A percentile compares a stretch with the other conserved stretches of the same genome.
phyloP scores from a whole-genome alignment of 176 grass and related monocot species.

The Bromus sterilis region DNA sequence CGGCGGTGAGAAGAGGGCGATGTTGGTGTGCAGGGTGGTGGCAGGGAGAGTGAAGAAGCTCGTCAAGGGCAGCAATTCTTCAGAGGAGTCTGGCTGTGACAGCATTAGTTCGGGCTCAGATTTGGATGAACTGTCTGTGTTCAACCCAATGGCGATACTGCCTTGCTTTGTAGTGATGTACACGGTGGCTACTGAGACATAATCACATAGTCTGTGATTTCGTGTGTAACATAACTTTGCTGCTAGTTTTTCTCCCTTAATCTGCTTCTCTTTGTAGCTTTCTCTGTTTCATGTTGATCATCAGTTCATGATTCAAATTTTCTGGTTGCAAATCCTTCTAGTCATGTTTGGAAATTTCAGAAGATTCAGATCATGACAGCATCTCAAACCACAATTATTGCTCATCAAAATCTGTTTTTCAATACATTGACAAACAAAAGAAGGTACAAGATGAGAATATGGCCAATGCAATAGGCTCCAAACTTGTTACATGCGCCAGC shows the following conservation, averaged over 20 bases:
- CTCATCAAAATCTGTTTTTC: background rate
- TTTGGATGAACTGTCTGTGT: constrained; percentile 70
- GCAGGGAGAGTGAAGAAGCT: constrained; percentile 72
- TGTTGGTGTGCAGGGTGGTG: constrained; percentile 86
- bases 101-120: constrained; percentile 20
- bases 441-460: constrained; percentile 5
- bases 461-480: constrained; percentile 4
- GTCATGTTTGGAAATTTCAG: background rate
- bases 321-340: background rate
- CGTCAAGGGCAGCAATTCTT: background rate
- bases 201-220: background rate
- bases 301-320: background rate
- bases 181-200: constrained; percentile 47
- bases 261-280: background rate
- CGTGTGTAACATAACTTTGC: background rate
- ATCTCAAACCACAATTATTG: background rate
- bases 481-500: constrained; percentile 8
- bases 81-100: constrained; percentile 42
- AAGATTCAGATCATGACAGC: background rate
- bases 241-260: background rate
- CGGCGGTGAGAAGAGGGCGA: constrained; percentile 46
- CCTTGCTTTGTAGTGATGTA: constrained; percentile 89
- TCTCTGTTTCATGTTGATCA: background rate
- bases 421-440: background rate
- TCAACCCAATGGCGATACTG: constrained; percentile 65